Conservation (phyloP, 202 grass and related monocot species). For the Dendrocalamus latiflorus region DNA sequence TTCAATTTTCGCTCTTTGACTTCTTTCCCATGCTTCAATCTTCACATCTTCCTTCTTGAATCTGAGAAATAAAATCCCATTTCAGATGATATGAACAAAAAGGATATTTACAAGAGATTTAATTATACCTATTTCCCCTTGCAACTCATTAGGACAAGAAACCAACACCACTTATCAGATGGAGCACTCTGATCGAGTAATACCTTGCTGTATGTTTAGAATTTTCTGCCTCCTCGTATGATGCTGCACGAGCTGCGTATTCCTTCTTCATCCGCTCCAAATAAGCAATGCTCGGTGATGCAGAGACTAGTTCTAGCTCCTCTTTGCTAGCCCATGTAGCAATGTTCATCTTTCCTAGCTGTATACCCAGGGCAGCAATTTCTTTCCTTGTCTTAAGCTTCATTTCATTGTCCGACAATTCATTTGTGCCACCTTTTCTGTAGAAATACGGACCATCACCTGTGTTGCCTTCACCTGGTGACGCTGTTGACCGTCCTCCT, state of each 20-base stretch:
- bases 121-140: not conserved
- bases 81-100: slow-evolving; percentile 2
- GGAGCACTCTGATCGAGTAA: not conserved
- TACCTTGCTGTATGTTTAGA: slow-evolving; percentile 83
- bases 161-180: not conserved
- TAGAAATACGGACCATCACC: slow-evolving; percentile 41
- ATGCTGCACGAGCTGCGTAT: slow-evolving; percentile 59
- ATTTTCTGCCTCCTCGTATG: slow-evolving; percentile 86
- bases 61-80: slow-evolving; percentile 38
- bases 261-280: slow-evolving; percentile 54
- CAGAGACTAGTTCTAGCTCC: slow-evolving; percentile 56
- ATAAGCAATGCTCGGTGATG: slow-evolving; percentile 37
- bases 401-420: slow-evolving; percentile 69
- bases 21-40: slow-evolving; percentile 88
- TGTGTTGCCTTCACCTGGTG: slow-evolving; percentile 39
- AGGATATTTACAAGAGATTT: not conserved
- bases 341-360: slow-evolving; percentile 93
- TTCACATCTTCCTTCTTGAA: slow-evolving; percentile 85
- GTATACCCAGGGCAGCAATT: slow-evolving; percentile 78
- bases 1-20: slow-evolving; percentile 63
- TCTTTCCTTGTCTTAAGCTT: slow-evolving; percentile 79
- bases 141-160: not conserved
- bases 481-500: slow-evolving; percentile 43
- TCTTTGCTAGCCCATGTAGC: slow-evolving; percentile 97
- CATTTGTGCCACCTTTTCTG: slow-evolving; percentile 44